Base-by-base conservation (phyloP, 2,329 filamentous ascomycete genomes). In the Nigrograna mackinnonii region DNA sequence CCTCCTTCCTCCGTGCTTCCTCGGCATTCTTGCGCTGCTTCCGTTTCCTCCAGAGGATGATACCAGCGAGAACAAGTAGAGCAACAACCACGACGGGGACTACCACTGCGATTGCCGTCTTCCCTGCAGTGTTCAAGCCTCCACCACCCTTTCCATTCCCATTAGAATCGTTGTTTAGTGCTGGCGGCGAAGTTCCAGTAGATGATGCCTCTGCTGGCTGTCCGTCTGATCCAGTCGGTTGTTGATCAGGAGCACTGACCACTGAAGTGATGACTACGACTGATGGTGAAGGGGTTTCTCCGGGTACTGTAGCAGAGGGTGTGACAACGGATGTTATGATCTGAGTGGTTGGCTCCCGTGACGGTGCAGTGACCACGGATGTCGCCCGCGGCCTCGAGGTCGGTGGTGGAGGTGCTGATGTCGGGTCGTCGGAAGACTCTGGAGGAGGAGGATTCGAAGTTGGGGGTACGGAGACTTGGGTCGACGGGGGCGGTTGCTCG, bases 11-110 rank as follows among this genome's bases (percentile, higher is more conserved):
- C 37, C 94, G 83, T 58, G 91, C 84, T 65, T 96, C 94, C 62
- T 94, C 90, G 12, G 86, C 87, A 50, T 84, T 83, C 75, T 90
- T 94, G 51, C 85, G 84, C 59, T 88, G 85, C 74, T 95, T 95
- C 50, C 91, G 86, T 73, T 84, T 91, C 64, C 89, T 84, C 90
- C 91, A 99, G 62, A 92, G 83, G 68, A 88, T 91, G 20, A 96
- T 77, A 5, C 84, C 87, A 3, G 82, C 83, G 6, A 92, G 69
- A 2, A 92, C 83, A 17, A 97, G 77, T 14, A 95, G 70, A 2
- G 89, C 90, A 26, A 97, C 90, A 2, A 86, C 90, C 1, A 85
- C 90, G 36, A 99, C 92, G 4, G 94, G 94, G 2, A 97, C 88
- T 5, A 96, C 90, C 1, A 99, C 94, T 3, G 91, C 92, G 37